Conservation (phyloP, 257 asterid genomes). For the Leonotis leonurus region DNA sequence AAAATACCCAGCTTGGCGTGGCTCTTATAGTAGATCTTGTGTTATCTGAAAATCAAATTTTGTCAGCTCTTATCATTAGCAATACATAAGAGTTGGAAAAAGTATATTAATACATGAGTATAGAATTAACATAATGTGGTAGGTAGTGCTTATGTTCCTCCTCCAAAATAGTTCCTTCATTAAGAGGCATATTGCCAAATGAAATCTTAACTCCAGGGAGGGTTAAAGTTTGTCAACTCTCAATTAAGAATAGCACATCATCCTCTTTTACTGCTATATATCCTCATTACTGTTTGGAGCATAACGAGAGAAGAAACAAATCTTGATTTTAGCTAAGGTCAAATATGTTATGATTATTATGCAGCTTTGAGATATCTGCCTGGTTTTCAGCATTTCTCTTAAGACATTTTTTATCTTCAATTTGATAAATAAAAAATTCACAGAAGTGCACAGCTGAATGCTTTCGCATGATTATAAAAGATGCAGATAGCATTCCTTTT, state of each 20-base stretch:
- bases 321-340: no score
- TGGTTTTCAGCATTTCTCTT: no score
- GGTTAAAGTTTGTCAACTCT: no score
- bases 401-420: background rate
- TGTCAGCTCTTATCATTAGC: background rate
- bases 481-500: background rate
- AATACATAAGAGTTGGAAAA: background rate
- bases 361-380: no score
- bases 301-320: no score
- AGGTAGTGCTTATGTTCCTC: background rate
- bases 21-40: slow-evolving; percentile 37
- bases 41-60: slow-evolving; percentile 35
- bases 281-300: no score
- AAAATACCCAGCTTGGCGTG: slow-evolving; percentile 46
- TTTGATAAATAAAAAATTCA: background rate
- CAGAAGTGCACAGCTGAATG: background rate
- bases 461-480: background rate
- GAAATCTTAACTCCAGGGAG: background rate
- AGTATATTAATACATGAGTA: background rate
- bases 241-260: no score
- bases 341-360: no score
- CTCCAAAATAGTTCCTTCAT: background rate
- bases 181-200: background rate
- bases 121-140: background rate
- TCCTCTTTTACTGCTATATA: no score